Evolutionary conservation across 2,329 filamentous ascomycete genomes (phyloP).

Genomic region (Sclerotinia subarctica): DNA sequence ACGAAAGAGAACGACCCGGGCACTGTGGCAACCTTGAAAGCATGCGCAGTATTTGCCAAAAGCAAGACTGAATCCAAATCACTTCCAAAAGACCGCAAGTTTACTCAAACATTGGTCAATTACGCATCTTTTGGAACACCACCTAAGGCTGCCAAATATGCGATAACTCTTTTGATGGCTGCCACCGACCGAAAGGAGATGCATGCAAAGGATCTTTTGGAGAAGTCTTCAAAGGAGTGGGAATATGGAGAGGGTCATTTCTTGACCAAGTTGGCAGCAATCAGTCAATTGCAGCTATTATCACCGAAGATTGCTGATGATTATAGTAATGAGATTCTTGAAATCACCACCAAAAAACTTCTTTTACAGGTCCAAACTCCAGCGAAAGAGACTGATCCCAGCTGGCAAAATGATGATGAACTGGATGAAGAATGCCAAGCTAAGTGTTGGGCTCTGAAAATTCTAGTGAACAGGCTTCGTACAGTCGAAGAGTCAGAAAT

Average conservation of each 20-base stretch:
- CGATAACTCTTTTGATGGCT: constrained; percentile 83
- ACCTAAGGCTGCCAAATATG: constrained; percentile 84
- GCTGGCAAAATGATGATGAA: constrained; percentile 65
- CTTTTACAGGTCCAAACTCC: constrained; percentile 66
- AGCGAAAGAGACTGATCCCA: constrained; percentile 53
- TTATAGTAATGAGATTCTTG: constrained; percentile 71
- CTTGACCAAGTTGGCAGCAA: constrained; percentile 67
- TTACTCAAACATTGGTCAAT: constrained; percentile 74
- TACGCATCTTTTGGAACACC: constrained; percentile 83
- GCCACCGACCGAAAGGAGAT: constrained; percentile 71
- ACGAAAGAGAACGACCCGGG: constrained; percentile 65
- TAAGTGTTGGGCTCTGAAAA: constrained; percentile 79
- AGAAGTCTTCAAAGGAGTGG: constrained; percentile 71
- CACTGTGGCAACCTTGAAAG: constrained; percentile 88
- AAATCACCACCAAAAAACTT: constrained; percentile 72
- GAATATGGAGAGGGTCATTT: constrained; percentile 70
- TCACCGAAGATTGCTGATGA: constrained; percentile 71
- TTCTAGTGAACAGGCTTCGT: constrained; percentile 81
- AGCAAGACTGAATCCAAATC: constrained; percentile 75
- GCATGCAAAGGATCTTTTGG: constrained; percentile 78
- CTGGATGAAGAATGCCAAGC: constrained; percentile 78
- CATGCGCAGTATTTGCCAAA: constrained; percentile 86
- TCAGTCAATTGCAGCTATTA: constrained; percentile 73
- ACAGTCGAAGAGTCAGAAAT: constrained; percentile 50
- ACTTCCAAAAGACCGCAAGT: constrained; percentile 75